phyloP scores from a whole-genome alignment of 495 filamentous ascomycete genomes.

The Xylaria cubensis region DNA sequence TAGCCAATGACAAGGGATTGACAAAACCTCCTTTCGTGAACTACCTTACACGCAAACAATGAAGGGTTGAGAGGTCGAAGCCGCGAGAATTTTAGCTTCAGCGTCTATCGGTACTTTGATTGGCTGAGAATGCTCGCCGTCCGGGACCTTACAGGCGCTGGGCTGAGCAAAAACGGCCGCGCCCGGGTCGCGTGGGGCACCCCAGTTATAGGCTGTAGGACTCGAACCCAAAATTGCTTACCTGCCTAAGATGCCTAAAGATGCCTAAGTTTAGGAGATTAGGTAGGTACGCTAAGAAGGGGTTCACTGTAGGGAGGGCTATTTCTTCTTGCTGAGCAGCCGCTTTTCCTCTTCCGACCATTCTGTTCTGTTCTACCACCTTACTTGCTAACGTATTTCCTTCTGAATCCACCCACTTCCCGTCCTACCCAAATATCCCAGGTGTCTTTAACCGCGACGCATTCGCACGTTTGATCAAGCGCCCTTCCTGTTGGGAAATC shows the following conservation, averaged over 20 bases:
- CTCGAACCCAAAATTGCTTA: not conserved
- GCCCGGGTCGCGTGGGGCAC: slow-evolving; percentile 11
- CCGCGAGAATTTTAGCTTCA: not conserved
- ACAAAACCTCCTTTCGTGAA: not conserved
- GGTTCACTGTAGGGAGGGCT: not conserved
- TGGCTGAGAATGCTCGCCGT: slow-evolving; percentile 15
- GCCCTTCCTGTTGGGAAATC: slow-evolving; percentile 15
- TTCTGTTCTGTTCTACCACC: slow-evolving; percentile 12
- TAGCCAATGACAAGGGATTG: not conserved
- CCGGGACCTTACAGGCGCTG: slow-evolving; percentile 9
- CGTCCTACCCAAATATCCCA: not conserved
- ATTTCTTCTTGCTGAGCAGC: slow-evolving; percentile 21
- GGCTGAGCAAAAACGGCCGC: slow-evolving; percentile 7
- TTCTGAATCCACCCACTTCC: slow-evolving; percentile 9
- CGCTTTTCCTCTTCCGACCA: slow-evolving; percentile 21
- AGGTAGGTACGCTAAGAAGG: not conserved
- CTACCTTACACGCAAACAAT: not conserved
- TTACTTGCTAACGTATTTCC: not conserved
- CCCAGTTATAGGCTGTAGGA: slow-evolving; percentile 5
- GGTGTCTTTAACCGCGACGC: slow-evolving; percentile 15
- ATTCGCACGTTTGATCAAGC: slow-evolving; percentile 32
- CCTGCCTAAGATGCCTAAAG: not conserved
- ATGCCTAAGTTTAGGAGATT: too few relatives aligned
- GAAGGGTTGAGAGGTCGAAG: slow-evolving; percentile 7
- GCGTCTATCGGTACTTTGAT: slow-evolving; percentile 18